A percentile compares a stretch with the other conserved stretches of the same genome.
Evolutionary conservation across 2,329 filamentous ascomycete genomes (phyloP).

Genomic region (Phaeophleospora eucalypticola): DNA sequence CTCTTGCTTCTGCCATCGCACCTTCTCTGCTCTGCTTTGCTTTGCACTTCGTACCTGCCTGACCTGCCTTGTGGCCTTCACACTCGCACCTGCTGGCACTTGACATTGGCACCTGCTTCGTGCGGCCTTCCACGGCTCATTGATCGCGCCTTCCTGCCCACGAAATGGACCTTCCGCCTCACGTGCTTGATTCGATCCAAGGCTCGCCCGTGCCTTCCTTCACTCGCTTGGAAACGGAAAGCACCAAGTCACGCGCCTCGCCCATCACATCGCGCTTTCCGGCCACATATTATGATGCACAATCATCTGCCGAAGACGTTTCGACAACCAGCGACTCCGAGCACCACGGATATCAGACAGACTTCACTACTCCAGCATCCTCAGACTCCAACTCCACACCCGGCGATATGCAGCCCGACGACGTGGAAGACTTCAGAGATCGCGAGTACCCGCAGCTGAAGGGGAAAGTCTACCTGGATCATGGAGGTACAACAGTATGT

Average conservation of each 20-base stretch:
- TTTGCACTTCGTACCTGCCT: background rate
- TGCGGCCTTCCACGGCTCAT: background rate
- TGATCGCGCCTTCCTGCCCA: background rate
- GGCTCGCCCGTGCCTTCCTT: constrained; percentile 10
- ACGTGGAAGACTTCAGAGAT: constrained; percentile 38
- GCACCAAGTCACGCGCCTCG: constrained; percentile 12
- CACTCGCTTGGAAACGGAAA: constrained; percentile 12
- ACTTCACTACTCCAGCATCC: constrained; percentile 33
- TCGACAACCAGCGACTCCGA: constrained; percentile 33
- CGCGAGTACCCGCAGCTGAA: constrained; percentile 42
- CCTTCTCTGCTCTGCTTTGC: too few relatives aligned
- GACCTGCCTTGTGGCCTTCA: background rate
- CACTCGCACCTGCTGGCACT: background rate
- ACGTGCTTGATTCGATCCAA: constrained; percentile 22
- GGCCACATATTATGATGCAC: constrained; percentile 13
- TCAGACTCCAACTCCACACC: constrained; percentile 24
- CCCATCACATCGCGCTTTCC: constrained; percentile 18
- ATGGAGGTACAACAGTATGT: constrained; percentile 40
- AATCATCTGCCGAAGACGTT: constrained; percentile 30
- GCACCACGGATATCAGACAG: constrained; percentile 33
- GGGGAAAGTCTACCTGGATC: constrained; percentile 42
- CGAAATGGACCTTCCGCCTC: constrained; percentile 25
- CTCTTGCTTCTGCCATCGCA: background rate
- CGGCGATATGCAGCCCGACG: constrained; percentile 33
- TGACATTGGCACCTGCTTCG: background rate